Evolutionary conservation across 2,329 filamentous ascomycete genomes (phyloP).

Genomic region (Zasmidium angulare): DNA sequence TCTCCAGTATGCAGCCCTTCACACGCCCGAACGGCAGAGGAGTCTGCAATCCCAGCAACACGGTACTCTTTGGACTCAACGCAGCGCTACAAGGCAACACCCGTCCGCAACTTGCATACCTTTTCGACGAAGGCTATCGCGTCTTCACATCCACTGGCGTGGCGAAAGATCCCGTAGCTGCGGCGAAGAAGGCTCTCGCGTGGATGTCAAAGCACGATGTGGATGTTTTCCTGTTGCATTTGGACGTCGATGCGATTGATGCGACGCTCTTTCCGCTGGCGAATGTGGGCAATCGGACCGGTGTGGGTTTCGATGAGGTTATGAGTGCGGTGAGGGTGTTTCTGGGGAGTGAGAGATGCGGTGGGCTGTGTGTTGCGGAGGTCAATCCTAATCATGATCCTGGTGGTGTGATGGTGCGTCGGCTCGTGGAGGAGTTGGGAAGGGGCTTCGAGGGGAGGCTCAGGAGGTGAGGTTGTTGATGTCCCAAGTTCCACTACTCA

Average conservation of each 20-base stretch:
- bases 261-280: slow-evolving; percentile 3
- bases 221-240: slow-evolving; percentile 1
- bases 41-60: neutral
- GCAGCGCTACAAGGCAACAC: neutral
- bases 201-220: neutral
- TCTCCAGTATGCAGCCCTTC: slow-evolving; percentile 1
- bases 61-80: neutral
- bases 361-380: slow-evolving; percentile 2
- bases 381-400: slow-evolving; percentile 8
- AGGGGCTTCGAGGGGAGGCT: neutral
- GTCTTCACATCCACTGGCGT: slow-evolving; percentile 1
- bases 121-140: slow-evolving; percentile 5
- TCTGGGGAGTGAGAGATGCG: neutral
- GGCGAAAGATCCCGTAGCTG: neutral
- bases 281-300: slow-evolving; percentile 5
- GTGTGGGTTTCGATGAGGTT: neutral
- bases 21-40: slow-evolving; percentile 1
- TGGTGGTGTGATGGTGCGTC: neutral
- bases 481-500: no score
- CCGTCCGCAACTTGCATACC: slow-evolving; percentile 1
- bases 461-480: neutral
- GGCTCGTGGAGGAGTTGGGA: slow-evolving; percentile 1
- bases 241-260: slow-evolving; percentile 7
- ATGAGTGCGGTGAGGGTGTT: slow-evolving; percentile 1
- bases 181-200: neutral